Evolutionary conservation across 441 rosid species (phyloP).

Genomic region (Erodium chrysanthum): DNA sequence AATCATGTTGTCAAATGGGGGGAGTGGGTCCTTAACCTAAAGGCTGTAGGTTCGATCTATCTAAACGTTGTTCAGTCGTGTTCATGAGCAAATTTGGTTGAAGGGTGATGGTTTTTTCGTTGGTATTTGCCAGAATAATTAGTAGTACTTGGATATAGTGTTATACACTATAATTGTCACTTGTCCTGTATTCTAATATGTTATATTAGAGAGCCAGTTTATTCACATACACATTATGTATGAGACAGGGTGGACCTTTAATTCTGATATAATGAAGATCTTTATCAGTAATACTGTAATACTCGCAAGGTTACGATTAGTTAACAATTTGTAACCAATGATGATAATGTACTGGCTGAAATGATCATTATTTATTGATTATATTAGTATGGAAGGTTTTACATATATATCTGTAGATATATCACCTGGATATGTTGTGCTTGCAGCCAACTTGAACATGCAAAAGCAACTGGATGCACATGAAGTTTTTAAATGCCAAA

Average conservation of each 20-base stretch:
- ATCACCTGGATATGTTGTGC: constrained; percentile 5
- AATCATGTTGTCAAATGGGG: constrained; percentile 35
- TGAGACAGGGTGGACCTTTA: not conserved
- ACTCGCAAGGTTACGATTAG: constrained; percentile 17
- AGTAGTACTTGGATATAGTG: not conserved
- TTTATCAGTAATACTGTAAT: not conserved
- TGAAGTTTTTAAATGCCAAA: not conserved
- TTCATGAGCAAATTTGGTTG: constrained; percentile 7
- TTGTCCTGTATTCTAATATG: not conserved
- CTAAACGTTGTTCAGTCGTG: not conserved
- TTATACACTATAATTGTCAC: not conserved
- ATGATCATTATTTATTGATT: constrained; percentile 1
- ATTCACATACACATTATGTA: not conserved
- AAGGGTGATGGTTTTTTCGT: not conserved
- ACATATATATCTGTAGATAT: constrained; percentile 10
- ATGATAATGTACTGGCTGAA: constrained; percentile 12
- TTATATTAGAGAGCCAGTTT: not conserved
- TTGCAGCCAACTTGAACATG: constrained; percentile 11
- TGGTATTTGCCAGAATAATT: not conserved
- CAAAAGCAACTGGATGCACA: constrained; percentile 8
- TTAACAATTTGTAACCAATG: constrained; percentile 7
- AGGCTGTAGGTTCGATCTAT: not conserved
- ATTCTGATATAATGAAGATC: not conserved
- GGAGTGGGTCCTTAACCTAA: constrained; percentile 35
- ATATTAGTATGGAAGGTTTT: not conserved